phyloP scores from a whole-genome alignment of 1,284 basidiomycete species.

The Abortiporus biennis region DNA sequence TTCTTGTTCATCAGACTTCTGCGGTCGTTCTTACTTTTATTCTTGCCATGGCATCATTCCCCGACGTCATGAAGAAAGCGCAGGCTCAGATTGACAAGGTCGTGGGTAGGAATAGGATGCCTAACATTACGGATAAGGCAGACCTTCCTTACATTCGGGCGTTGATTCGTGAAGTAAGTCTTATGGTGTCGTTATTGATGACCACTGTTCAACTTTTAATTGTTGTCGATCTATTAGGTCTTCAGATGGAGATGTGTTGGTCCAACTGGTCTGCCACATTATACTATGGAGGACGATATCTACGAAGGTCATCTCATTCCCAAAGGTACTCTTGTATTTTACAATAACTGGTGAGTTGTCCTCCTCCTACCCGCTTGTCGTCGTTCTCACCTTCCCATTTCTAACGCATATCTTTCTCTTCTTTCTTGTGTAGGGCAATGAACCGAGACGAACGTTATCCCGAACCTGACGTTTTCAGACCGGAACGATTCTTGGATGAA shows the following conservation, averaged over 20 bases:
- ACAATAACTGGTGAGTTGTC: conserved; percentile 33
- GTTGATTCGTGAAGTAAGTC: conserved; percentile 20
- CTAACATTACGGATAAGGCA: conserved; percentile 7
- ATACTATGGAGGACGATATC: conserved; percentile 28
- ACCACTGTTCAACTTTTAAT: background rate
- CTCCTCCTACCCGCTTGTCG: background rate
- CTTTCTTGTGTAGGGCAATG: conserved; percentile 18
- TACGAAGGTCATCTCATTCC: conserved; percentile 40
- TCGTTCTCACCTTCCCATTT: conserved; percentile 14
- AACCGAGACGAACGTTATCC: conserved; percentile 15
- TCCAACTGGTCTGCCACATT: conserved; percentile 4
- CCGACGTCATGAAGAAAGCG: conserved; percentile 7
- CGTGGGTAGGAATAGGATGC: conserved; percentile 9
- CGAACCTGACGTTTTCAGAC: conserved; percentile 20
- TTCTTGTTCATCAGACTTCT: conserved; percentile 2
- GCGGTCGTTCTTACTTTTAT: conserved; percentile 8
- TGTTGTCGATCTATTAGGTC: background rate
- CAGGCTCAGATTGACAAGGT: conserved; percentile 11
- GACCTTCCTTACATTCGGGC: conserved; percentile 17
- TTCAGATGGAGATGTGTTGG: conserved; percentile 8
- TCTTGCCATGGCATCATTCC: conserved; percentile 10
- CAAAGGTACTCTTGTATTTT: conserved; percentile 34
- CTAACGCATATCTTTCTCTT: background rate
- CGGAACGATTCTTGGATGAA: conserved; percentile 18
- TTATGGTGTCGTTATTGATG: background rate